A percentile compares a stretch with the other conserved stretches of the same genome.
Conservation (phyloP, 2,329 filamentous ascomycete species). For the Phialophora tarda region DNA sequence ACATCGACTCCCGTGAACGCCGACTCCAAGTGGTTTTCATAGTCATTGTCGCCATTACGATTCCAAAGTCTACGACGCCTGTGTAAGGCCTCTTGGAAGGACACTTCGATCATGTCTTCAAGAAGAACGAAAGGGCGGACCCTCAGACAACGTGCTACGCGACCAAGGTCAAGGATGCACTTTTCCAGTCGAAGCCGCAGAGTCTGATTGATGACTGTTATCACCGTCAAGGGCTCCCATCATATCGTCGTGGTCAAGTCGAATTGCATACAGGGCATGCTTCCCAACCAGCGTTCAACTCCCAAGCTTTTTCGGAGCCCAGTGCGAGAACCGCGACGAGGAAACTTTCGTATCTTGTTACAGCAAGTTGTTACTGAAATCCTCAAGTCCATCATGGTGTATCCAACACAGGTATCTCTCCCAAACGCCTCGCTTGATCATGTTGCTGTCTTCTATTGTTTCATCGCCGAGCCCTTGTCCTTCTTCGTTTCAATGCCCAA, state of each 20-base stretch:
- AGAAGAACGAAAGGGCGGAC: background rate
- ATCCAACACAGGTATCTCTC: background rate
- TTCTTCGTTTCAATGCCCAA: slow-evolving; percentile 6
- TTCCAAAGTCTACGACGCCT: background rate
- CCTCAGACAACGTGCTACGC: background rate
- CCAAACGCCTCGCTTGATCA: slow-evolving; percentile 8
- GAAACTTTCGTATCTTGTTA: background rate
- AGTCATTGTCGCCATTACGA: background rate
- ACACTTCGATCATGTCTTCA: background rate
- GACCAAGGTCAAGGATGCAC: background rate
- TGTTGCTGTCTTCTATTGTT: slow-evolving; percentile 1
- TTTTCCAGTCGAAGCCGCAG: background rate
- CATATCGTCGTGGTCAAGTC: background rate
- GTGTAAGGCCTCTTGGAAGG: background rate
- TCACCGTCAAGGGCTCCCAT: background rate
- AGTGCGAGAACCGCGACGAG: background rate
- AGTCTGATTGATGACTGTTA: background rate
- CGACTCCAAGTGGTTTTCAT: background rate
- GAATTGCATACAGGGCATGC: background rate
- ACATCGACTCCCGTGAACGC: background rate
- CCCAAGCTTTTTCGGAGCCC: background rate
- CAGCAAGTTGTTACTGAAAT: background rate
- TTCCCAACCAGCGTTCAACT: background rate
- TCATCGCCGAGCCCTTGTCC: background rate
- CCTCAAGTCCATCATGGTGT: background rate